Conservation (phyloP, 164 flowering plant species). For the Tinospora cordifolia region DNA sequence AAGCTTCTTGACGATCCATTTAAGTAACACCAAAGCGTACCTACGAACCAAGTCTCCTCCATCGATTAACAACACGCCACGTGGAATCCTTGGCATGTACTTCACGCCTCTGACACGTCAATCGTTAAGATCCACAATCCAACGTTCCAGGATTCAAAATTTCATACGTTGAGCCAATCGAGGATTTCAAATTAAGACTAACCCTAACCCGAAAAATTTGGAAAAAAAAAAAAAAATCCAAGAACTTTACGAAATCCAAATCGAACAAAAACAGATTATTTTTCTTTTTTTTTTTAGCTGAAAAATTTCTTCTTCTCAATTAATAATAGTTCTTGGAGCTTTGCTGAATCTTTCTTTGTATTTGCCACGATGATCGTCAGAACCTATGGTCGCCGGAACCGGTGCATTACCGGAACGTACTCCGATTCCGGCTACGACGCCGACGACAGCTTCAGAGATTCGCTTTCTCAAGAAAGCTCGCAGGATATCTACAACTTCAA, state of each 20-base stretch:
- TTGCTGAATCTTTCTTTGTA: neutral
- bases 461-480: constrained; percentile 42
- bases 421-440: constrained; percentile 32
- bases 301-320: too few species aligned
- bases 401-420: constrained; percentile 31
- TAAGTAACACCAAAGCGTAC: too few species aligned
- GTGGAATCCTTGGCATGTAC: neutral
- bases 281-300: neutral
- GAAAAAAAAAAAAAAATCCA: neutral
- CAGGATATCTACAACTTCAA: constrained; percentile 19
- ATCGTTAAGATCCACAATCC: neutral
- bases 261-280: neutral
- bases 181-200: neutral
- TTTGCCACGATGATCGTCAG: constrained; percentile 61
- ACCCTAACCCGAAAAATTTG: neutral
- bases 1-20: too few species aligned
- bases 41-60: too few species aligned
- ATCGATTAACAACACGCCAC: too few species aligned
- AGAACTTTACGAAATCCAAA: neutral
- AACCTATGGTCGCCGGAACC: constrained; percentile 72
- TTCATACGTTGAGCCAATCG: neutral
- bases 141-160: neutral
- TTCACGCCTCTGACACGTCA: neutral
- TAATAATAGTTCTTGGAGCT: neutral
- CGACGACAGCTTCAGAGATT: constrained; percentile 25